These are phyloP conservation scores for Rhodofomes roseus DNA, from an alignment of 1,284 basidiomycete species.

Conservation along the genomic window DNA sequence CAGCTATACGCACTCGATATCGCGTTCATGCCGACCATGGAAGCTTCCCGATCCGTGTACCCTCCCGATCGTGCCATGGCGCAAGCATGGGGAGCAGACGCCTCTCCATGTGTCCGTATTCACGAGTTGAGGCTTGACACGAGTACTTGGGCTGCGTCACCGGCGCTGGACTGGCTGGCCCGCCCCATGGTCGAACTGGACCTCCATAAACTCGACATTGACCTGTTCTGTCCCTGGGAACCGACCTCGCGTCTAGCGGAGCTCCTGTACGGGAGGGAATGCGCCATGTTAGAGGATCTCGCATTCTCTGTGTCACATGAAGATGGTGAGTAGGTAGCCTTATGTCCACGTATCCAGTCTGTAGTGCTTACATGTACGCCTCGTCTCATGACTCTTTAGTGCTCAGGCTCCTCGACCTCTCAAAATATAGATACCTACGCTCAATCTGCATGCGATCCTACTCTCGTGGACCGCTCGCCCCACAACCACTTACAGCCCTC, in stretches of 20 bases:
- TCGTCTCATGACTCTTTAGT: too few species aligned
- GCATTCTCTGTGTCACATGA: not conserved
- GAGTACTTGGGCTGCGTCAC: not conserved
- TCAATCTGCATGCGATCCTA: not conserved
- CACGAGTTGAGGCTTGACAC: not conserved
- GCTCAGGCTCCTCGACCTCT: too few species aligned
- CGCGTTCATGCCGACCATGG: not conserved
- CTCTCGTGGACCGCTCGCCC: not conserved
- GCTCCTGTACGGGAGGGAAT: not conserved
- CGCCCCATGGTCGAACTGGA: not conserved
- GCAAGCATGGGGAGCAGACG: not conserved
- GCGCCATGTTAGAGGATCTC: not conserved
- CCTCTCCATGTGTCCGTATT: not conserved
- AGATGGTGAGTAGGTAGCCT: not conserved
- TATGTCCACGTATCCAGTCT: too few species aligned
- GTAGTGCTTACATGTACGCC: too few species aligned
- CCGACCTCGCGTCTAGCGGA: not conserved
- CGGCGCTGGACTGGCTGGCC: not conserved
- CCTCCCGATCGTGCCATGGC: not conserved
- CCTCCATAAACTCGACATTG: not conserved
- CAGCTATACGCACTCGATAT: not conserved
- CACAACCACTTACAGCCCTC: not conserved
- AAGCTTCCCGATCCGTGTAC: not conserved
- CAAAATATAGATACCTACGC: not conserved
- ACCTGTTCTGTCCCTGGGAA: not conserved